phyloP scores from a whole-genome alignment of 2,329 filamentous ascomycete species.

The Xylariaceae sp. region DNA sequence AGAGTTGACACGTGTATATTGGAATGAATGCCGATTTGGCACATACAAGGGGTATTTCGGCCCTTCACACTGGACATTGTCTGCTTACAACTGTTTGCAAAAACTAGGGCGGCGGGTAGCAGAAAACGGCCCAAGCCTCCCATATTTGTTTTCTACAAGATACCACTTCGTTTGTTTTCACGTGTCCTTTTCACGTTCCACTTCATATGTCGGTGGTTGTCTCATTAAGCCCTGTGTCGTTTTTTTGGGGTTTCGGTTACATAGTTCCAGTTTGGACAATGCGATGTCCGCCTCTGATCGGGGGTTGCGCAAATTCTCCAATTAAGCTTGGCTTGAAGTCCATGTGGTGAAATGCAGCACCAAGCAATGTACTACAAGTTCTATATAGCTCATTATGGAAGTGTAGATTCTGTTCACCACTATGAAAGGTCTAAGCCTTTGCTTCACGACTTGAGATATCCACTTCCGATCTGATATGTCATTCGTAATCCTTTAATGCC shows the following conservation, averaged over 20 bases:
- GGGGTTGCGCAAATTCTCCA: neutral
- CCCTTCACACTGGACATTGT: slow-evolving; percentile 19
- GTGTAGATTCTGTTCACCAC: slow-evolving; percentile 4
- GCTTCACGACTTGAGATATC: neutral
- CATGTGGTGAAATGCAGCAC: slow-evolving; percentile 1
- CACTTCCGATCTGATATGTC: too few species aligned
- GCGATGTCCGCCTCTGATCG: slow-evolving; percentile 1
- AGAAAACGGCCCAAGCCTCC: slow-evolving; percentile 30
- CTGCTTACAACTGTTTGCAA: slow-evolving; percentile 19
- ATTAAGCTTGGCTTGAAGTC: neutral
- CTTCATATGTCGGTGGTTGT: slow-evolving; percentile 6
- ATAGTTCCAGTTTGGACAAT: slow-evolving; percentile 18
- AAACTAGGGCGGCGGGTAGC: slow-evolving; percentile 22
- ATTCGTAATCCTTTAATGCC: neutral
- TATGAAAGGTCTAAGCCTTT: neutral
- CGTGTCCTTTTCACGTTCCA: slow-evolving; percentile 11
- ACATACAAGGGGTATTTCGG: slow-evolving; percentile 10
- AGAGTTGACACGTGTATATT: slow-evolving; percentile 37
- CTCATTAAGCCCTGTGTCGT: neutral
- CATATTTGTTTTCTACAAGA: slow-evolving; percentile 35
- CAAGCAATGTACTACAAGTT: slow-evolving; percentile 7
- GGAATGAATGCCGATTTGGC: slow-evolving; percentile 25
- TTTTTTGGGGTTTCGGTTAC: slow-evolving; percentile 3
- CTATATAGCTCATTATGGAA: slow-evolving; percentile 16
- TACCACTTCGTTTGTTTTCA: slow-evolving; percentile 37